phyloP scores from a whole-genome alignment of 352 stramenopile genomes.

The Phytophthora kernoviae region DNA sequence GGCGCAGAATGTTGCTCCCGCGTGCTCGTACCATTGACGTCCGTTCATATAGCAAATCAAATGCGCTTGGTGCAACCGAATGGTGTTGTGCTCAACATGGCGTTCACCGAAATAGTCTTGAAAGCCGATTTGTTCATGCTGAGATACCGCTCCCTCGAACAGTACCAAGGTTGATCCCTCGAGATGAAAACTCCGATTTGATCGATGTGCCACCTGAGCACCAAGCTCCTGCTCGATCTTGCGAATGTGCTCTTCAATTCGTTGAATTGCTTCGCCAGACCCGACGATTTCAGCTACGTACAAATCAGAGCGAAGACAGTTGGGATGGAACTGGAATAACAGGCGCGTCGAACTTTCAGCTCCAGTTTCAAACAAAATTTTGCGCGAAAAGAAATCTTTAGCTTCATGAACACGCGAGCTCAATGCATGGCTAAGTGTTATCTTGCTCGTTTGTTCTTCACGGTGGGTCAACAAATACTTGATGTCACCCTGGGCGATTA shows the following conservation, averaged over 20 bases:
- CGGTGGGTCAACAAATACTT: conserved; percentile 56
- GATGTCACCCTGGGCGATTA: conserved; percentile 68
- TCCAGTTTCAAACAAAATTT: conserved; percentile 63
- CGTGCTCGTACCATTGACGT: conserved; percentile 68
- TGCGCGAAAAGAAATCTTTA: conserved; percentile 68
- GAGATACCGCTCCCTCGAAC: conserved; percentile 73
- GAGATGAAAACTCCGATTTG: conserved; percentile 58
- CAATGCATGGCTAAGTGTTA: conserved; percentile 77
- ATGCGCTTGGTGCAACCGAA: conserved; percentile 69
- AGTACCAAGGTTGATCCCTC: conserved; percentile 68
- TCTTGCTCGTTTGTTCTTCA: conserved; percentile 54
- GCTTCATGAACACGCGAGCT: conserved; percentile 62
- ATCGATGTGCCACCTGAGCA: conserved; percentile 41
- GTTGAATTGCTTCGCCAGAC: conserved; percentile 61
- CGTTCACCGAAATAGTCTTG: conserved; percentile 66
- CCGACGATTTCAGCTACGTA: conserved; percentile 75
- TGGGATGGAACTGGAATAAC: conserved; percentile 56
- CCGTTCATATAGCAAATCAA: conserved; percentile 79
- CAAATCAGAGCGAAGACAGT: conserved; percentile 66
- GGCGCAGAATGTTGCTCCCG: conserved; percentile 58
- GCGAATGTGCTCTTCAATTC: conserved; percentile 68
- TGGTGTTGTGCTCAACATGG: conserved; percentile 59
- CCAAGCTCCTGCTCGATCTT: conserved; percentile 73
- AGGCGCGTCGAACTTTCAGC: conserved; percentile 37
- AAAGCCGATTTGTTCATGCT: conserved; percentile 70